Conservation (phyloP, 768 basidiomycete genomes). For the Naganishia friedmannii region DNA sequence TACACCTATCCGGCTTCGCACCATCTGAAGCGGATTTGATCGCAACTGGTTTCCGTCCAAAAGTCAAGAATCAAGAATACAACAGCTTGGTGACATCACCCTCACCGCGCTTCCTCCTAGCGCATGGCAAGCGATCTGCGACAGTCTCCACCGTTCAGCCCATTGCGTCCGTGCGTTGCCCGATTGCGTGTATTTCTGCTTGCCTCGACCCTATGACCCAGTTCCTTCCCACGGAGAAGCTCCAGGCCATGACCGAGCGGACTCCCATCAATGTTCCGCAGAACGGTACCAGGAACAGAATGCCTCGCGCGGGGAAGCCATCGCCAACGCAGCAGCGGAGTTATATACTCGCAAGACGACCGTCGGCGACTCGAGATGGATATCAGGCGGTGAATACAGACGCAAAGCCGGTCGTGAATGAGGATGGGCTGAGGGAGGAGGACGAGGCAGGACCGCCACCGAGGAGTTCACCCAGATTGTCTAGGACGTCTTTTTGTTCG, state of each 20-base stretch:
- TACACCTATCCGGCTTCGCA: neutral
- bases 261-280: conserved; percentile 21
- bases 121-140: conserved; percentile 14
- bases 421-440: neutral
- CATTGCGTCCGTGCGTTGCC: neutral
- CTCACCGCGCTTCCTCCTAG: conserved; percentile 10
- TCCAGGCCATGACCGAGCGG: conserved; percentile 23
- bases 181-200: neutral
- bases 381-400: conserved; percentile 20
- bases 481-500: neutral
- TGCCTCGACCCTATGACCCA: neutral
- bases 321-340: conserved; percentile 17
- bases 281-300: conserved; percentile 16
- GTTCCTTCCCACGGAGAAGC: neutral
- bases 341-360: conserved; percentile 20
- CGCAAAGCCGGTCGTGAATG: conserved; percentile 1
- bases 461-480: neutral
- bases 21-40: neutral
- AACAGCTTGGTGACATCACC: neutral
- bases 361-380: conserved; percentile 4
- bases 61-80: neutral
- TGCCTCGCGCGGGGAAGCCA: conserved; percentile 17
- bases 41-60: neutral
- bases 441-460: neutral
- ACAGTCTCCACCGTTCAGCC: neutral